Base-by-base conservation (phyloP, 2,329 filamentous ascomycete species). In the Hymenoscyphus repandus region DNA sequence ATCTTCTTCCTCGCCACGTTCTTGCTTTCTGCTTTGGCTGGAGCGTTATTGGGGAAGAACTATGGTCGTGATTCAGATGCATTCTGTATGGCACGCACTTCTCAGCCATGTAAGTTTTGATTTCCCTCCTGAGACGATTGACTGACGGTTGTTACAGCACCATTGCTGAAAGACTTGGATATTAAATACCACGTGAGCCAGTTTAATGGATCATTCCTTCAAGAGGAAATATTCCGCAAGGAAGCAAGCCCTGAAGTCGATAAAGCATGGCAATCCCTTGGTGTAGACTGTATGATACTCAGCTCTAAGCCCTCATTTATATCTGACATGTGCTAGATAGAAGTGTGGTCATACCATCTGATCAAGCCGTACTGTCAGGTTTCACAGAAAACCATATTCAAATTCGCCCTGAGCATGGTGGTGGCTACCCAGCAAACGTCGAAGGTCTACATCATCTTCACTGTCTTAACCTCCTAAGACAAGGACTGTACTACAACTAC, bases 381-480 rank as follows among this genome's bases (percentile, higher is more conserved):
- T 63, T 80, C 18, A 60, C 66, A 0, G 6, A 17, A 11, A 70
- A 74, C 39, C 74, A 78, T 49, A 76, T 79, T 39, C 72, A 74
- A 53, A 67, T 78, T 41, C 70, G 64, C 9, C 55, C 68, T 2
- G 68, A 72, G 38, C 73, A 79, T 50, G 77, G 77, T 0, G 74
- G 76, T 33, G 76, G 76, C 1, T 79, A 68, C 54, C 66, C 69
- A 1, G 71, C 68, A 3, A 73, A 74, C 48, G 63, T 75, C 1
- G 70, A 74, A 58, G 72, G 70, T 10, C 55, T 74, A 10, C 70
- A 73, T 57, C 72, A 74, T 54, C 52, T 74, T 12, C 72, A 78
- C 57, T 80, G 76, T 55, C 53, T 79, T 71, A 75, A 79, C 53
- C 68, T 79, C 3, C 62, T 80, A 5, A 73, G 76, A 0, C 72